Base-by-base conservation (phyloP, 2,329 filamentous ascomycete genomes). In the Microsporum ferrugineum region DNA sequence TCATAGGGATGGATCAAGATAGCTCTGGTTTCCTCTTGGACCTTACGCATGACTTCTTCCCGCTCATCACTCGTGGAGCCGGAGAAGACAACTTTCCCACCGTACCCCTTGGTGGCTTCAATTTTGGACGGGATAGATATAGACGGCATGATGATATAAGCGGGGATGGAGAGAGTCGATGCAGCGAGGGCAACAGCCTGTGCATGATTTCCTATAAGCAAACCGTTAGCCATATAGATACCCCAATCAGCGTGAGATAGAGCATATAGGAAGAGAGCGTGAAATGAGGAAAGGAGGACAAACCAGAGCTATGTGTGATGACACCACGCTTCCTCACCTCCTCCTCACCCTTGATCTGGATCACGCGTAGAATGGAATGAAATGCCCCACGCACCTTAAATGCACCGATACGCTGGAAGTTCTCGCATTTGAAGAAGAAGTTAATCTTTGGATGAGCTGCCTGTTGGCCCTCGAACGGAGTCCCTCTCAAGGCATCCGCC, bases 401-500 rank as follows among this genome's bases (percentile, higher is more conserved):
- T 0, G 92, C 92, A 58, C 92, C 94, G 60, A 95, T 85, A 60
- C 85, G 84, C 78, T 97, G 94, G 62, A 89, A 78, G 73, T 96
- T 96, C 79, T 97, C 92, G 74, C 90, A 95, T 78, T 97, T 97
- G 82, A 97, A 95, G 78, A 89, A 94, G 59, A 97, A 79, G 10
- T 84, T 80, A 43, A 96, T 77, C 57, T 76, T 82, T 0, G 90
- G 90, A 2, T 72, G 76, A 0, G 87, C 83, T 0, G 85, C 80
- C n/a, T 71, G 69, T 43, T 79, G 76, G 4, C 80, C 81, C 66
- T 81, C 78, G 77, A 80, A 85, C 65, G 77, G 73, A 2, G 85
- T 87, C 12, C 79, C 81, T 51, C 72, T 68, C 0, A 88, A 77
- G 3, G 81, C 78, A 2, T 78, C 76, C 1, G 75, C 60, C 0